Evolutionary conservation across 1,284 basidiomycete species (phyloP).

Genomic region (Ustilago nuda): DNA sequence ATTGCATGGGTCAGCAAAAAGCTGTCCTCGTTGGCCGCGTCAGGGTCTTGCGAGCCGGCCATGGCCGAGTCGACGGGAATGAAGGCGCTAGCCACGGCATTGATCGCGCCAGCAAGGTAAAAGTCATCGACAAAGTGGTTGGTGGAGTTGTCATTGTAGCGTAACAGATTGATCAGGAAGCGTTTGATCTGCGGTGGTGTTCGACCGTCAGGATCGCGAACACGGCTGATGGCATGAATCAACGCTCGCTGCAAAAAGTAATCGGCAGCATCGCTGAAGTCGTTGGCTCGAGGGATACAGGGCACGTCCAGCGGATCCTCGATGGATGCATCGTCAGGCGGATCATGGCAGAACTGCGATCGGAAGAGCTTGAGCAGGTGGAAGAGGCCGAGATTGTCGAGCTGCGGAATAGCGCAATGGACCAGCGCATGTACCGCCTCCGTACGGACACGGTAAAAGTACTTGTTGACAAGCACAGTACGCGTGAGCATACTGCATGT

Average conservation of each 20-base stretch:
- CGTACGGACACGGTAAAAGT: conserved; percentile 95
- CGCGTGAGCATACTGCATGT: conserved; percentile 91
- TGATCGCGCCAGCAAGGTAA: conserved; percentile 88
- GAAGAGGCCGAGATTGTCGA: conserved; percentile 91
- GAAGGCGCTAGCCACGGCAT: conserved; percentile 81
- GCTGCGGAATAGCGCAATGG: conserved; percentile 82
- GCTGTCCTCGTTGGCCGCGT: conserved; percentile 54
- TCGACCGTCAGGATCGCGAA: conserved; percentile 83
- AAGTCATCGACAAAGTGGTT: conserved; percentile 93
- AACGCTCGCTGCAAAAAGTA: conserved; percentile 93
- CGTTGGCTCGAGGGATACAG: conserved; percentile 90
- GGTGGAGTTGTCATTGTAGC: conserved; percentile 93
- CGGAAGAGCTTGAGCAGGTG: conserved; percentile 93
- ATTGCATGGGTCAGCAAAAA: conserved; percentile 53
- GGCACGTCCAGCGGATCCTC: conserved; percentile 71
- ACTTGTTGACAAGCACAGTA: conserved; percentile 92
- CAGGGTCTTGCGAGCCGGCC: conserved; percentile 50
- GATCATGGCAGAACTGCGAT: conserved; percentile 84
- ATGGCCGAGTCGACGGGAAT: conserved; percentile 70
- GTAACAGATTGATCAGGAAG: conserved; percentile 88
- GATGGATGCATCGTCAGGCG: conserved; percentile 49
- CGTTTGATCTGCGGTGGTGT: conserved; percentile 88
- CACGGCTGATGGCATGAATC: conserved; percentile 82
- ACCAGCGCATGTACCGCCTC: conserved; percentile 91
- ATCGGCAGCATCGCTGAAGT: conserved; percentile 89